These are phyloP conservation scores for Talaromyces borbonicus DNA, from an alignment of 495 filamentous ascomycete species.

Conservation along the genomic window DNA sequence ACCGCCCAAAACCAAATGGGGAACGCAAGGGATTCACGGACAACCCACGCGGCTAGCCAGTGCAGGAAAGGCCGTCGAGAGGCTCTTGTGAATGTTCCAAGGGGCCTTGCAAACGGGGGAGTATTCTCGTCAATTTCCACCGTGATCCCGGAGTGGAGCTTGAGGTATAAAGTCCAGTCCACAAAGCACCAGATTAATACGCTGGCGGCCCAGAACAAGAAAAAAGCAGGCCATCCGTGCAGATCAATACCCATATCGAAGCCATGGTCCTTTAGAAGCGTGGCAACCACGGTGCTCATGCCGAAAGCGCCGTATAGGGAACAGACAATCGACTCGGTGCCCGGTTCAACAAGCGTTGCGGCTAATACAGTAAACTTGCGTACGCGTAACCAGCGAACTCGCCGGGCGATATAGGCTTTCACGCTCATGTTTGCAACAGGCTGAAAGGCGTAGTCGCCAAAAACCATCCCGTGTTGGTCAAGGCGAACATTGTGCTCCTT, in stretches of 20 bases:
- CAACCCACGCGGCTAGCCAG: constrained; percentile 80
- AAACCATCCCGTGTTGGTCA: constrained; percentile 73
- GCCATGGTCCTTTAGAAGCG: constrained; percentile 42
- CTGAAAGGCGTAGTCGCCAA: constrained; percentile 81
- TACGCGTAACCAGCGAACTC: constrained; percentile 85
- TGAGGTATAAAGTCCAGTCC: constrained; percentile 64
- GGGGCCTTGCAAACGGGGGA: constrained; percentile 55
- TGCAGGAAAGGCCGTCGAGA: constrained; percentile 48
- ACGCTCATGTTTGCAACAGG: constrained; percentile 78
- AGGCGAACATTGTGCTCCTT: constrained; percentile 34
- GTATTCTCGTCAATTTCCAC: constrained; percentile 66
- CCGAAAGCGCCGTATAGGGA: constrained; percentile 71
- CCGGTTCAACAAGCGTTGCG: constrained; percentile 89
- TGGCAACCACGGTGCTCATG: constrained; percentile 57
- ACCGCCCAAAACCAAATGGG: constrained; percentile 86
- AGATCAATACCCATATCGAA: constrained; percentile 30
- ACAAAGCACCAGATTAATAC: constrained; percentile 61
- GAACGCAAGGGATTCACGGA: constrained; percentile 69
- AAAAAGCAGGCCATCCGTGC: constrained; percentile 61
- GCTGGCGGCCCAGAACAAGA: constrained; percentile 51
- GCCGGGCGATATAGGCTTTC: constrained; percentile 66
- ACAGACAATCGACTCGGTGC: constrained; percentile 82
- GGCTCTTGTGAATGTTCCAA: constrained; percentile 5
- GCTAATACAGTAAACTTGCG: constrained; percentile 86
- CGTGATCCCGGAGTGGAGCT: constrained; percentile 58